Evolutionary conservation across 495 filamentous ascomycete genomes (phyloP).

Genomic region (Pyrenopolyporus hunteri): DNA sequence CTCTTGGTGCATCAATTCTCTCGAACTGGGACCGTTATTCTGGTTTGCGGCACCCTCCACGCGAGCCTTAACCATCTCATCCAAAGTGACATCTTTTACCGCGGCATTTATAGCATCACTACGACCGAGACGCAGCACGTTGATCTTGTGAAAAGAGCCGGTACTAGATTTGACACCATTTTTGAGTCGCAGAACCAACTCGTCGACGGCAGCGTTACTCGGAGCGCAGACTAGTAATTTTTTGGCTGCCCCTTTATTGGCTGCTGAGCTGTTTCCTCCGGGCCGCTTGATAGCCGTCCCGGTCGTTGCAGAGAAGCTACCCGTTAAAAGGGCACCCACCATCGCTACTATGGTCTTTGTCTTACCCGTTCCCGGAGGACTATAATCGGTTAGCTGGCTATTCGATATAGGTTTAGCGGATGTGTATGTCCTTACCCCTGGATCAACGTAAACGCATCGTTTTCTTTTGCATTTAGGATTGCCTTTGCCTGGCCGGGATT

Average conservation of each 20-base stretch:
- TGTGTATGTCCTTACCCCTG: constrained; percentile 68
- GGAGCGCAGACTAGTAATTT: constrained; percentile 95
- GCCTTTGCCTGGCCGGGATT: constrained; percentile 93
- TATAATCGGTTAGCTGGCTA: constrained; percentile 36
- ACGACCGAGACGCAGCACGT: constrained; percentile 87
- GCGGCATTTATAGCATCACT: constrained; percentile 91
- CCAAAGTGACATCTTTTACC: constrained; percentile 90
- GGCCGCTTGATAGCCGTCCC: constrained; percentile 58
- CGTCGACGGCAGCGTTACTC: constrained; percentile 96
- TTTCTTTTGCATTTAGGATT: constrained; percentile 86
- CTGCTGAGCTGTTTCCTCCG: constrained; percentile 39
- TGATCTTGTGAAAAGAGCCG: constrained; percentile 73
- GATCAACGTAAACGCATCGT: constrained; percentile 94
- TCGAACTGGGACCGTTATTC: constrained; percentile 61
- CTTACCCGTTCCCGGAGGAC: constrained; percentile 93
- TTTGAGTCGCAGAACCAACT: constrained; percentile 92
- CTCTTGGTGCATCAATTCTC: constrained; percentile 80
- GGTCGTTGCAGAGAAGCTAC: constrained; percentile 55
- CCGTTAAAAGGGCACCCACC: constrained; percentile 82
- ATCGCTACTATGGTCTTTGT: constrained; percentile 98
- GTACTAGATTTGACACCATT: constrained; percentile 79
- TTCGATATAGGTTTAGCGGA: not conserved
- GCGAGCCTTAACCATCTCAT: constrained; percentile 82
- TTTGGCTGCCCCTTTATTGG: constrained; percentile 55
- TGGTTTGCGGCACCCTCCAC: constrained; percentile 60